Conservation (phyloP, 768 basidiomycete species). For the Auricularia cornea region DNA sequence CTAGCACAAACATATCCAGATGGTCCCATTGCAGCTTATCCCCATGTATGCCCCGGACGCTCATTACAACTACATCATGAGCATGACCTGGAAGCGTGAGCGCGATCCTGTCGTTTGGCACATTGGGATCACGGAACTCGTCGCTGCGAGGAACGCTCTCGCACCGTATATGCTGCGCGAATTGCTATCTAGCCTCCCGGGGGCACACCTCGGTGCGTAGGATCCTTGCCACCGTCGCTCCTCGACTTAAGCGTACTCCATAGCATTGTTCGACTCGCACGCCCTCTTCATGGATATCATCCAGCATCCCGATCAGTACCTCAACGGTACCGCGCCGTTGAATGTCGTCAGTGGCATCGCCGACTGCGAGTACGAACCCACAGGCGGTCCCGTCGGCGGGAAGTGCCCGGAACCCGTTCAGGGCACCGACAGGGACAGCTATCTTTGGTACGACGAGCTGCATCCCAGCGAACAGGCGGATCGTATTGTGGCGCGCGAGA, state of each 20-base stretch:
- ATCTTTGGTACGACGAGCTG: slow-evolving; percentile 55
- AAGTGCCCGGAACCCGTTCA: slow-evolving; percentile 21
- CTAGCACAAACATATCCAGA: slow-evolving; percentile 27
- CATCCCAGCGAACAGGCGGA: slow-evolving; percentile 54
- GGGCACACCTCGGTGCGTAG: slow-evolving; percentile 48
- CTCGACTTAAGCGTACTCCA: no score
- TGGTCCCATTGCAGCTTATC: slow-evolving; percentile 44
- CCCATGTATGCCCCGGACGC: slow-evolving; percentile 40
- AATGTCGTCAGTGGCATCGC: slow-evolving; percentile 48
- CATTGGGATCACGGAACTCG: slow-evolving; percentile 45
- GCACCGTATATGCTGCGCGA: slow-evolving; percentile 42
- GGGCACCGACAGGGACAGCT: slow-evolving; percentile 47
- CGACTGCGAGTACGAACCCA: slow-evolving; percentile 37
- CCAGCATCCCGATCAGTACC: slow-evolving; percentile 39
- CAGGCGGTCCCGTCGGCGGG: slow-evolving; percentile 18
- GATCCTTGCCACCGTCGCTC: no score
- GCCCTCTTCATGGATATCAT: slow-evolving; percentile 53
- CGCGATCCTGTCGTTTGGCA: slow-evolving; percentile 53
- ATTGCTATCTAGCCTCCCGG: slow-evolving; percentile 39
- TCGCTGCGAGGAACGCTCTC: slow-evolving; percentile 42
- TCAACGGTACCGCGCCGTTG: slow-evolving; percentile 55
- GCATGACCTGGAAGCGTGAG: slow-evolving; percentile 38
- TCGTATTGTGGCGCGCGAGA: slow-evolving; percentile 43
- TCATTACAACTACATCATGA: slow-evolving; percentile 40
- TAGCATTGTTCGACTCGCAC: slow-evolving; percentile 54